Evolutionary conservation across 768 basidiomycete genomes (phyloP), one percentile per base, ranked within the genome.

Genomic region (Phylloporus rhodoxanthus): DNA sequence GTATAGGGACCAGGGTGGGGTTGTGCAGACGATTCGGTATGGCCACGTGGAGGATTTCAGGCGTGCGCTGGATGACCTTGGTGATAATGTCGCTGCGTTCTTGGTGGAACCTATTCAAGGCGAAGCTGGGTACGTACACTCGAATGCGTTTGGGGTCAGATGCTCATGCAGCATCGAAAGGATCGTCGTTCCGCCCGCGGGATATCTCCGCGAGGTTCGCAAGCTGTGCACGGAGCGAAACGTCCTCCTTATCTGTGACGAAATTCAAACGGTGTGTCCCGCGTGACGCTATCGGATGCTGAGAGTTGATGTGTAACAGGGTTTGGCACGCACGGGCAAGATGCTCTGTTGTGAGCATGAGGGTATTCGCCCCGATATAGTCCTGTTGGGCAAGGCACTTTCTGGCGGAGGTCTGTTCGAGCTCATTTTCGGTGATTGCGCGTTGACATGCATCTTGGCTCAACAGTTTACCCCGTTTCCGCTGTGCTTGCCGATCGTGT

Each of bases 41-140:
- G 91, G 91, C 26, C 76, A 86, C 52, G 75, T 87, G 20, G 81
- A 81, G 19, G 95, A 96, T 60, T 68, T 98, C n/a, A 80, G 84
- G 64, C 74, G 75, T 10, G 95, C 91, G 5, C 68, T 99, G 26
- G 83, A 89, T 52, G 64, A 84, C 32, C 76, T 93, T 64, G 93
- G 95, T 8, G 69, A 85, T 53, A 76, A 87, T 50, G 82, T 90
- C 21, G 96, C 94, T 6, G 95, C 90, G 1, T 93, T 99, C 75
- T 76, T 99, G 48, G 79, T 99, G 3, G 96, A 99, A 70, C 96
- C 96, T 5, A 98, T 99, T 54, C 96, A 99, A 66, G 95, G 95
- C n/a, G 95, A 97, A 70, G 95, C 95, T 15, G 94, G 92, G 90
- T 91, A 65, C 39, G 87, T 73, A 55, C 30, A 2, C 21, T 23